A percentile compares a stretch with the other conserved stretches of the same genome.
These are phyloP conservation scores for Didymellaceae sp. DNA, from an alignment of 2,329 filamentous ascomycete species.

Conservation along the genomic window DNA sequence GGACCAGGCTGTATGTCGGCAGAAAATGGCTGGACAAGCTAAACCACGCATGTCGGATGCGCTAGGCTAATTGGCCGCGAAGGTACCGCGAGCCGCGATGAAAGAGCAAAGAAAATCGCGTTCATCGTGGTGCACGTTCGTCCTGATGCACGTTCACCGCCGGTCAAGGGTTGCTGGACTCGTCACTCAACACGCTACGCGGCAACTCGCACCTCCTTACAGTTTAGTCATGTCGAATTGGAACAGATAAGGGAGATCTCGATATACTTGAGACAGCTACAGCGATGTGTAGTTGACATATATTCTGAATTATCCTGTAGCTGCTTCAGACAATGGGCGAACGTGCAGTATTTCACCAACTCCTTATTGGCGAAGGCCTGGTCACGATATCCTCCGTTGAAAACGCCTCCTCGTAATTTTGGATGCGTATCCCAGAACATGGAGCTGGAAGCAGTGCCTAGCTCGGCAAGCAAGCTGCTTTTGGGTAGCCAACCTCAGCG, in stretches of 20 bases:
- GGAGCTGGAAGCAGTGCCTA: slow-evolving; percentile 9
- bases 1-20: slow-evolving; percentile 26
- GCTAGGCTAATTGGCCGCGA: slow-evolving; percentile 30
- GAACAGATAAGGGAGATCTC: slow-evolving; percentile 16
- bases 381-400: slow-evolving; percentile 1
- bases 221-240: slow-evolving; percentile 24
- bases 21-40: slow-evolving; percentile 19
- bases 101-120: slow-evolving; percentile 20
- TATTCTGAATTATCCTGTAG: slow-evolving; percentile 12
- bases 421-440: slow-evolving; percentile 1
- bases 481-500: background rate
- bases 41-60: slow-evolving; percentile 25
- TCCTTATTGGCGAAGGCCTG: slow-evolving; percentile 1
- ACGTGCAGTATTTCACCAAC: background rate
- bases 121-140: slow-evolving; percentile 20
- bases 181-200: slow-evolving; percentile 14
- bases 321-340: slow-evolving; percentile 18
- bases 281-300: slow-evolving; percentile 21
- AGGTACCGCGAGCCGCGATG: slow-evolving; percentile 28
- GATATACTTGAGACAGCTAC: slow-evolving; percentile 34
- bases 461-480: slow-evolving; percentile 1
- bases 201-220: slow-evolving; percentile 16
- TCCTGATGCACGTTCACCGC: slow-evolving; percentile 18
- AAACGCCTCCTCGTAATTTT: slow-evolving; percentile 8
- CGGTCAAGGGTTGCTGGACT: slow-evolving; percentile 3